A percentile compares a stretch with the other conserved stretches of the same genome.
These are phyloP conservation scores for Leccinum sublutescens DNA, from an alignment of 768 basidiomycete genomes.

Conservation along the genomic window DNA sequence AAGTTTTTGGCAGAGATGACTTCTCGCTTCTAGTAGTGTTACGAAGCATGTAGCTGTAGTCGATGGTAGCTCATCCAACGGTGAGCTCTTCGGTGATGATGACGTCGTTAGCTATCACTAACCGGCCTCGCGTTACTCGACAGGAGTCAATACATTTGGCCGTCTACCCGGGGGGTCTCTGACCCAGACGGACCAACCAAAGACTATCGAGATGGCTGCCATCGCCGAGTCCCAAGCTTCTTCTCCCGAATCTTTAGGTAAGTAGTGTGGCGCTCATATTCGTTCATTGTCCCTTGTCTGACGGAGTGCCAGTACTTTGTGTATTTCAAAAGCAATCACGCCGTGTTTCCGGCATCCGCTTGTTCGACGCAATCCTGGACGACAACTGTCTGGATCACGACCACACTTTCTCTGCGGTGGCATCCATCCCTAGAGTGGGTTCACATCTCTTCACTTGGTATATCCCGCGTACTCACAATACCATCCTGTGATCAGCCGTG, in stretches of 20 bases:
- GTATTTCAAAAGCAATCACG: too few species aligned
- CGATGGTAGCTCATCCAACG: background rate
- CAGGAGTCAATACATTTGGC: constrained; percentile 9
- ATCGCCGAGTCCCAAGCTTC: background rate
- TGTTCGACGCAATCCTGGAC: constrained; percentile 6
- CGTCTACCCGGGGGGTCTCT: constrained; percentile 17
- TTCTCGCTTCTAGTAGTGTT: background rate
- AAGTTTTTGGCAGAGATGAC: constrained; percentile 8
- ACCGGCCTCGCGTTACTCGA: background rate
- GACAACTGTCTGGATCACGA: background rate
- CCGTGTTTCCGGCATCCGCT: constrained; percentile 13
- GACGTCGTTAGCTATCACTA: background rate
- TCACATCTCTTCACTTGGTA: background rate
- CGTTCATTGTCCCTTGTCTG: constrained; percentile 2
- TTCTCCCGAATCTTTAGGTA: constrained; percentile 6
- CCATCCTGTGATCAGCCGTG: background rate
- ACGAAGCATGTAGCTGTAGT: background rate
- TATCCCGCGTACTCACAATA: background rate
- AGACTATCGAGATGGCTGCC: constrained; percentile 1
- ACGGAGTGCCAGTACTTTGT: background rate
- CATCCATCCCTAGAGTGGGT: background rate
- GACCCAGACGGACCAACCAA: constrained; percentile 9
- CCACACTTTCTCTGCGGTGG: constrained; percentile 3
- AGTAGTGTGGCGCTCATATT: background rate
- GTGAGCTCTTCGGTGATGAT: background rate